phyloP scores from a whole-genome alignment of 768 basidiomycete species.

The Amanita molliuscula region DNA sequence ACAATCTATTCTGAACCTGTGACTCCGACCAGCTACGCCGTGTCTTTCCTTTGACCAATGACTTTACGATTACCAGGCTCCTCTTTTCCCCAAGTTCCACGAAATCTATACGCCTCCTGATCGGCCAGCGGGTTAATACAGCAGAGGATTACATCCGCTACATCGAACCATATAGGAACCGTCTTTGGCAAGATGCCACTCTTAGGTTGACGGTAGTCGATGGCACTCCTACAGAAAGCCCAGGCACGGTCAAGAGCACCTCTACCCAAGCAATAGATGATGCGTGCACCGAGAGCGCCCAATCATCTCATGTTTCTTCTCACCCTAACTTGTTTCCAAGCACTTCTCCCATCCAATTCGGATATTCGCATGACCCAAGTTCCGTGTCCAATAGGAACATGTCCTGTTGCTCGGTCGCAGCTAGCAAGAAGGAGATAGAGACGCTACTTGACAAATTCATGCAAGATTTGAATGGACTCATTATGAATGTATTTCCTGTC shows the following conservation, averaged over 20 bases:
- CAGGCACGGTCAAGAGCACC: slow-evolving; percentile 9
- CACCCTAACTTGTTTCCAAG: slow-evolving; percentile 21
- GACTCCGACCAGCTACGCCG: slow-evolving; percentile 45
- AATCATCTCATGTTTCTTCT: slow-evolving; percentile 19
- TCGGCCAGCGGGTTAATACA: slow-evolving; percentile 49
- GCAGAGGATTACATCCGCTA: slow-evolving; percentile 46
- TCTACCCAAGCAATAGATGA: slow-evolving; percentile 5
- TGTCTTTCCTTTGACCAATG: slow-evolving; percentile 52
- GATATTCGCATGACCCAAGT: slow-evolving; percentile 14
- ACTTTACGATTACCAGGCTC: slow-evolving; percentile 55
- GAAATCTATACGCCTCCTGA: slow-evolving; percentile 43
- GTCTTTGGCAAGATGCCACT: slow-evolving; percentile 42
- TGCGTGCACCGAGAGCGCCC: slow-evolving; percentile 6
- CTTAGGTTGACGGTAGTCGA: slow-evolving; percentile 57
- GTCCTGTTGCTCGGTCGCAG: slow-evolving; percentile 32
- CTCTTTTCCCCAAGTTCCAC: slow-evolving; percentile 58
- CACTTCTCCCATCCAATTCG: slow-evolving; percentile 3
- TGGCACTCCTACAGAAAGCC: slow-evolving; percentile 28
- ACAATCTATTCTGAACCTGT: slow-evolving; percentile 9
- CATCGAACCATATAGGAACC: slow-evolving; percentile 36
- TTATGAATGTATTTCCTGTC: slow-evolving; percentile 19
- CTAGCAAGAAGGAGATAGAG: slow-evolving; percentile 40
- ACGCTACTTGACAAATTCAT: slow-evolving; percentile 41
- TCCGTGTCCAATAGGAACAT: neutral
- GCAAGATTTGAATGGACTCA: slow-evolving; percentile 36